Evolutionary conservation across 805 yeast species (phyloP), one percentile per base, ranked within the genome.

Genomic region (Peterozyma toletana): DNA sequence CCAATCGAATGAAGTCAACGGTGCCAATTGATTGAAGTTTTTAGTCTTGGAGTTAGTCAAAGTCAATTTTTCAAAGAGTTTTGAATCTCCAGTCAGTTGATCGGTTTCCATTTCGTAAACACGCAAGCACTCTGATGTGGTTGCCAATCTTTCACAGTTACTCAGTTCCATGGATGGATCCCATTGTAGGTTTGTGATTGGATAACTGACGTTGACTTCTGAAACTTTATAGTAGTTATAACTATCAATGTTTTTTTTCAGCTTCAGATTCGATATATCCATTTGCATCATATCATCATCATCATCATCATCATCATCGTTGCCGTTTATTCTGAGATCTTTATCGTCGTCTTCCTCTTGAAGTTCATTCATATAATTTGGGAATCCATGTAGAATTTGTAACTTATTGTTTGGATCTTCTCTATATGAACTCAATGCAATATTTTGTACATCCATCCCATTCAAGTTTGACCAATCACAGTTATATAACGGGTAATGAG

Each of bases 1-100:
- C 97, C 99, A 93, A 63, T 93, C 96, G 54, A 93, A 87, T 2
- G 95, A 81, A 0, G 98, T 90, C 42, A 93, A 73, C 5, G 99
- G 99, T 1, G 99, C 95, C 40, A 81, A 67, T 16, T 73, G 73
- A 55, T 70, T 68, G 50, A 71, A 70, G 41, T 70, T 73, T 38
- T 67, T 66, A 38, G 68, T 60, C 45, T 71, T 66, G 33, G 71
- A 64, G 41, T 66, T 59, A 1, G 73, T 65, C 17, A 73, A 50
- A 29, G 70, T 64, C 27, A 69, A 49, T 48, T 60, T 66, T 47
- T 71, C 77, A 18, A 57, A 59, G n/a, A 70, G 47, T 30, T 52
- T 46, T 3, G 52, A 37, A 38, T 37, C 45, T 3, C 44, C 49
- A 9, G 41, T 30, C 2, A 40, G 37, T 11, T 35, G 36, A 30